These are phyloP conservation scores for Hyphopichia fennica DNA, from an alignment of 1,139 yeast genomes.

Conservation along the genomic window DNA sequence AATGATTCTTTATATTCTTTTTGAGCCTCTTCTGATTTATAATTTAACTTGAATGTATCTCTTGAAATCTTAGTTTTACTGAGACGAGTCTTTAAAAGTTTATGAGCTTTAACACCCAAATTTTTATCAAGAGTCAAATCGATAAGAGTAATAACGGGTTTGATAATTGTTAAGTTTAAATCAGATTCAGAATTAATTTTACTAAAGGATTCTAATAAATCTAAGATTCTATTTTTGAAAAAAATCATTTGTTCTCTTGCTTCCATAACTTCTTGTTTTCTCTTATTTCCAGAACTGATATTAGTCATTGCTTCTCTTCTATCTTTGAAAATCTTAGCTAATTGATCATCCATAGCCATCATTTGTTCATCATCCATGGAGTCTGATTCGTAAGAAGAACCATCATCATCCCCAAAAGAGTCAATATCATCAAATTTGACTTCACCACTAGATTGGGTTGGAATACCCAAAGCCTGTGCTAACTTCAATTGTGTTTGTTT, in stretches of 20 bases:
- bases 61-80: slow-evolving; percentile 48
- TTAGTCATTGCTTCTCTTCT: slow-evolving; percentile 61
- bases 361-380: slow-evolving; percentile 96
- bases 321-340: slow-evolving; percentile 81
- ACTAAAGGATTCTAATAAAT: slow-evolving; percentile 65
- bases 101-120: slow-evolving; percentile 74
- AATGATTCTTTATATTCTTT: slow-evolving; percentile 17
- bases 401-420: slow-evolving; percentile 39
- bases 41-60: slow-evolving; percentile 17
- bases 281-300: slow-evolving; percentile 57
- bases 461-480: slow-evolving; percentile 76
- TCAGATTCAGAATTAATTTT: slow-evolving; percentile 46
- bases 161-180: slow-evolving; percentile 45
- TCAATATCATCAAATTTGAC: slow-evolving; percentile 43
- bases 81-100: slow-evolving; percentile 63
- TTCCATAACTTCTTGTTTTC: slow-evolving; percentile 67
- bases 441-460: slow-evolving; percentile 48
- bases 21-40: slow-evolving; percentile 18
- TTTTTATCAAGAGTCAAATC: slow-evolving; percentile 66
- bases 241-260: slow-evolving; percentile 80
- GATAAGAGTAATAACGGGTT: slow-evolving; percentile 62
- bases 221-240: slow-evolving; percentile 77
- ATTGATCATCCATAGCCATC: slow-evolving; percentile 90
- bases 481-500: slow-evolving; percentile 67
- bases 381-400: slow-evolving; percentile 61